Evolutionary conservation across 352 stramenopile species (phyloP), one percentile per base, ranked within the genome.

Genomic region (Phytophthora pseudosyringae): DNA sequence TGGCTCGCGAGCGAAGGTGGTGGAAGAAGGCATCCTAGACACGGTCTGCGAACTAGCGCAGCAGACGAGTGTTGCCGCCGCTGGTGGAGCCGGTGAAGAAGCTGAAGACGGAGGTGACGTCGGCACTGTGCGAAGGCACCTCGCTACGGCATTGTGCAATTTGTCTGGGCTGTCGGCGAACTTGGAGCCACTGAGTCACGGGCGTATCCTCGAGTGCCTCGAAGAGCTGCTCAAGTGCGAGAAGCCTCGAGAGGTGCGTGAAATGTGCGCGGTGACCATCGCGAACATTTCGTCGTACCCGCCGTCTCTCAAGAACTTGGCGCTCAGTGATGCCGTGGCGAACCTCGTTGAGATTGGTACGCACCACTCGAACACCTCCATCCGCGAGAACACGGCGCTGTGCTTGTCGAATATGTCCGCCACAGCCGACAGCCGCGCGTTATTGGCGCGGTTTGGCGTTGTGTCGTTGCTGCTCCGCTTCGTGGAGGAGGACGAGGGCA

Each of bases 21-120:
- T 91, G 0, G 84, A 95, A 41, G 86, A 95, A 57, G 84, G 85
- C 7, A 86, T 95, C 26, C 73, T 95, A 7, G 82, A 93, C 59
- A 93, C 84, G 11, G 75, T 93, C 21, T 90, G 75, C 29, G 78
- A 91, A 38, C 59, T 93, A 5, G 78, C 70, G 1, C 84, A 90
- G 35, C 68, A 73, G 41, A 58, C 26, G 12, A 62, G 63, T 15
- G 57, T 64, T 3, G 21, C 35, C 18, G 59, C 51, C 16, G 35
- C 45, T 6, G 29, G 47, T 43, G 36, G 51, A 1, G 11, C 46
- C 2, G 63, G 54, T 8, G 65, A 66, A 15, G 48, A 67, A 5
- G 28, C 54, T 5, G 38, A 76, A 58, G 68, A 76, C 15, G 57
- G 68, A 40, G 63, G 51, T 21, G 57, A 66, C 12, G 46, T 66